Conservation (phyloP, 306 rosid genomes). For the Glycine soja region DNA sequence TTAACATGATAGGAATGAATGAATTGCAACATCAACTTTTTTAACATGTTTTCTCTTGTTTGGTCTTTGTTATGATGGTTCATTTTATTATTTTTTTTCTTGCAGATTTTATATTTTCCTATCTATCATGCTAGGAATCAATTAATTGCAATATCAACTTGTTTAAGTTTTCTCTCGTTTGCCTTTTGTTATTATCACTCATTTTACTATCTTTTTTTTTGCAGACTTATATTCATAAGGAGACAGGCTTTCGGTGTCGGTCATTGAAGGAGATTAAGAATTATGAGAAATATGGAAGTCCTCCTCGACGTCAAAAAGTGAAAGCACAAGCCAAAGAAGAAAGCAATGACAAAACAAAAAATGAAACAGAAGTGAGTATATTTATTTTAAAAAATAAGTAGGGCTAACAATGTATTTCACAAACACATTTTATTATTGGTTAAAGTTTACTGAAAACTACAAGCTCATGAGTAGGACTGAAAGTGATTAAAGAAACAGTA, state of each 20-base stretch:
- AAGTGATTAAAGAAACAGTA: too few relatives aligned
- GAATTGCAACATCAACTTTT: too few relatives aligned
- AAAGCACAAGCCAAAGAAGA: neutral
- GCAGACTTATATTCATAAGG: neutral
- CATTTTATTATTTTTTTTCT: too few relatives aligned
- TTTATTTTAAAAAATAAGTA: too few relatives aligned
- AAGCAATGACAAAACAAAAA: neutral
- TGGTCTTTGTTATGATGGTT: too few relatives aligned
- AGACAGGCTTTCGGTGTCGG: neutral
- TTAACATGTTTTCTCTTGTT: too few relatives aligned
- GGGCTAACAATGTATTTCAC: too few relatives aligned
- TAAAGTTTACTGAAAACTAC: too few relatives aligned
- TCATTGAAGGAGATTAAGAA: neutral
- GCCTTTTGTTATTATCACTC: neutral
- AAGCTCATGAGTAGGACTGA: neutral
- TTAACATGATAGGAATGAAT: too few relatives aligned
- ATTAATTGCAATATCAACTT: neutral
- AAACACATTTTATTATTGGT: too few relatives aligned
- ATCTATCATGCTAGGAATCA: too few relatives aligned
- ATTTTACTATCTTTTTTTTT: neutral
- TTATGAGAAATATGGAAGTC: neutral
- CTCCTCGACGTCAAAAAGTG: neutral
- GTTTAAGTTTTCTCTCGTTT: neutral
- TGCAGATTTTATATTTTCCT: too few relatives aligned
- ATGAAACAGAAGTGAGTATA: neutral